Evolutionary conservation across 169 alveolate species (phyloP).

Genomic region (Cystoisospora suis): DNA sequence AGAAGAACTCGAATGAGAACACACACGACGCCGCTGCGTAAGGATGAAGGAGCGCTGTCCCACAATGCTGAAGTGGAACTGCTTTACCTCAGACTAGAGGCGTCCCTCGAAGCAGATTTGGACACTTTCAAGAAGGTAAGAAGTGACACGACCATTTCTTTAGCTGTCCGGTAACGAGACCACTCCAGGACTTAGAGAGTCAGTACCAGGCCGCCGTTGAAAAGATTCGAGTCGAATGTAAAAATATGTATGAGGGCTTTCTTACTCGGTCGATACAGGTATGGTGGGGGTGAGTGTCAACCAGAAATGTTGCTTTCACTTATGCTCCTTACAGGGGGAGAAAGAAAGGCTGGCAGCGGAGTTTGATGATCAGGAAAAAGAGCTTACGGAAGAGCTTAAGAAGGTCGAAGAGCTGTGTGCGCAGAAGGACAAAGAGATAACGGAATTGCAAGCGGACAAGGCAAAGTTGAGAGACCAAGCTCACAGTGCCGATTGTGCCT

Average conservation of each 20-base stretch:
- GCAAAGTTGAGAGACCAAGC: background rate
- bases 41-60: no score
- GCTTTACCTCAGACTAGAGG: background rate
- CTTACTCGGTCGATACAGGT: slow-evolving; percentile 24
- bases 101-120: background rate
- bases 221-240: background rate
- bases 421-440: background rate
- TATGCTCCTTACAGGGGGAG: background rate
- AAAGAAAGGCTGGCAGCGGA: background rate
- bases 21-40: no score
- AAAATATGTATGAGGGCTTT: background rate
- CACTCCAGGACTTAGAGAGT: background rate
- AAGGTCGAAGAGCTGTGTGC: background rate
- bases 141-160: background rate
- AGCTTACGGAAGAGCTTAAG: background rate
- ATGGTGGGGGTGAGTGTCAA: background rate
- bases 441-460: background rate
- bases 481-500: no score
- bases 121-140: slow-evolving; percentile 16
- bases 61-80: no score
- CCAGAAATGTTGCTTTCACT: background rate
- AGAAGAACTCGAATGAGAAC: no score
- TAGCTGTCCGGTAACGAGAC: background rate
- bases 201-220: slow-evolving; percentile 16
- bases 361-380: background rate